Evolutionary conservation across 2,329 filamentous ascomycete genomes (phyloP).

Genomic region (Penicillium sclerotigenum): DNA sequence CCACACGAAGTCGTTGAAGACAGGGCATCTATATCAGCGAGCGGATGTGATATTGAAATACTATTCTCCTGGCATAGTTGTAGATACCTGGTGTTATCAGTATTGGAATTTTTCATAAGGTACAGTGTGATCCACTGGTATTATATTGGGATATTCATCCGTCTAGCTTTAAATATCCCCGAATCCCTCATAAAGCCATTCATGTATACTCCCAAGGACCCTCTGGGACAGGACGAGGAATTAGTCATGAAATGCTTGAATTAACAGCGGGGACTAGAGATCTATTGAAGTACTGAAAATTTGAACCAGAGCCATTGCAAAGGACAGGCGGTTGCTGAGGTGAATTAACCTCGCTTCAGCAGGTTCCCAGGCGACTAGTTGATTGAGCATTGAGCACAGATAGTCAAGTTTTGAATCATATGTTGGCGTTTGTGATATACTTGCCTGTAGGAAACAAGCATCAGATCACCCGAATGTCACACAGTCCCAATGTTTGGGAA

Average conservation of each 20-base stretch:
- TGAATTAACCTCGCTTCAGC: neutral
- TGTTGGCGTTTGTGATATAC: conserved; percentile 8
- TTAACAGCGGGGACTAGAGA: too few species aligned
- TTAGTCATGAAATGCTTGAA: neutral
- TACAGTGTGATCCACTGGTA: neutral
- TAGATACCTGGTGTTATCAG: too few species aligned
- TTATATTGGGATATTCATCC: neutral
- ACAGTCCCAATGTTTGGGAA: neutral
- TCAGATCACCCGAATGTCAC: conserved; percentile 12
- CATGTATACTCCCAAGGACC: neutral
- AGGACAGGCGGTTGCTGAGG: neutral
- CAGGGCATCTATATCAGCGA: neutral
- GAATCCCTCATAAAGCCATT: neutral
- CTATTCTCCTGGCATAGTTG: neutral
- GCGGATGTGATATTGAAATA: neutral
- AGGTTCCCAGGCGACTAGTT: neutral
- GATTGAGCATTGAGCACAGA: too few species aligned
- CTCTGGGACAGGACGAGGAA: neutral
- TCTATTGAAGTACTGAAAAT: neutral
- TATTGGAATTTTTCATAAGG: neutral
- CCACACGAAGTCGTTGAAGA: neutral
- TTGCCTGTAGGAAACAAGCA: conserved; percentile 12
- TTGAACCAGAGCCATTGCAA: neutral
- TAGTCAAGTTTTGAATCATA: conserved; percentile 9
- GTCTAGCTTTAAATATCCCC: neutral